Base-by-base conservation (phyloP, 1,284 basidiomycete species). In the Uromyces viciae-fabae region DNA sequence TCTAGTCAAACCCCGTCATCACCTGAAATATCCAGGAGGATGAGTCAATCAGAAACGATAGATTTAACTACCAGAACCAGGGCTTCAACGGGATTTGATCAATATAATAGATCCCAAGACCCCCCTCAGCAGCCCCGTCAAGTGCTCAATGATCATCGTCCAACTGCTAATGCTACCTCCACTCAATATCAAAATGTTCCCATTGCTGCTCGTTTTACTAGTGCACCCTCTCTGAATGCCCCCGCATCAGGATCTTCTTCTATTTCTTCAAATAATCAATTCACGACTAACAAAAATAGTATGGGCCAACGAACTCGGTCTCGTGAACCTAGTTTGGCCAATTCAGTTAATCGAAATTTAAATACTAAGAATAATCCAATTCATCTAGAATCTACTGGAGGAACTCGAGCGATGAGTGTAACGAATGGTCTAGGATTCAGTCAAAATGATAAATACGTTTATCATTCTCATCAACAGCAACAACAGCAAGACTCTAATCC, bases 1-100 rank as follows among this genome's bases (percentile, higher is more conserved):
- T 43, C 66, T 43, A 69, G 66, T 46, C 66, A 69, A 31, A 69
- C 66, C 1, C 66, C 66, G 49, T 43, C 66, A 40, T 69, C 66
- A 31, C 66, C 66, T 14, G 3, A 46, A n/a, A 43, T 43, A 36
- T 28, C 43, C n/a, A 46, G n/a, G 8, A 46, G 66, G 25, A 66
- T 19, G 22, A 66, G 11, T 40, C n/a, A n/a, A 66, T 5, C 62
- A 64, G 40, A 17, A 64, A 64, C 33, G 15, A n/a, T 66, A 36
- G 28, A n/a, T 66, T n/a, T 7, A 40, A 69, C 11, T 17, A 22
- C 22, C 1, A 19, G 3, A 31, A 43, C 14, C n/a, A 7, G 5
- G n/a, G n/a, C 14, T 17, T 31, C 28, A 40, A 42, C n/a, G 5
- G n/a, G n/a, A 17, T 17, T 31, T 22, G 62, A 42, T n/a, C 3